phyloP scores from a whole-genome alignment of 1,284 basidiomycete species.

The Ganoderma meredithae region DNA sequence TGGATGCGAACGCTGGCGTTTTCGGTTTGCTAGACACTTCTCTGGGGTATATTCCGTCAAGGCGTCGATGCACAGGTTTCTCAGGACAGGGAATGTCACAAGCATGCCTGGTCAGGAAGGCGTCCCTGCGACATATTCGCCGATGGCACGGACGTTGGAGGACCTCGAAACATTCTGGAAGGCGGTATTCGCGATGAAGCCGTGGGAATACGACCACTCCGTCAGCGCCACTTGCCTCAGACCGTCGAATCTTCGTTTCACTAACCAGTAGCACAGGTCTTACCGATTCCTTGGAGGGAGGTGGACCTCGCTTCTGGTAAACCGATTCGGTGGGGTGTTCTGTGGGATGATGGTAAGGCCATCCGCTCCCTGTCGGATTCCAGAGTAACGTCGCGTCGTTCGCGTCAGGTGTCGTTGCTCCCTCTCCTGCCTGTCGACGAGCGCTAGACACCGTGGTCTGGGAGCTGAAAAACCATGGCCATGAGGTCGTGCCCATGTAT shows the following conservation, averaged over 20 bases:
- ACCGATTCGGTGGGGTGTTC: slow-evolving; percentile 59
- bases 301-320: slow-evolving; percentile 47
- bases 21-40: slow-evolving; percentile 35
- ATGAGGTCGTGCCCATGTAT: slow-evolving; percentile 58
- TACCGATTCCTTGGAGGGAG: slow-evolving; percentile 63
- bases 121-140: slow-evolving; percentile 42
- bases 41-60: slow-evolving; percentile 44
- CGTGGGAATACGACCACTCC: slow-evolving; percentile 68
- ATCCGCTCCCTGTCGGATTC: background rate
- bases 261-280: slow-evolving; percentile 43
- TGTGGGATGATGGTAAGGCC: slow-evolving; percentile 58
- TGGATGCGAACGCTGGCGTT: background rate
- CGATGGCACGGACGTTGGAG: slow-evolving; percentile 43
- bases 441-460: slow-evolving; percentile 60
- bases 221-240: slow-evolving; percentile 40
- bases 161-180: slow-evolving; percentile 44
- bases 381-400: background rate
- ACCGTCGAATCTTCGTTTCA: background rate
- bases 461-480: slow-evolving; percentile 54
- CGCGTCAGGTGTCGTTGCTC: slow-evolving; percentile 50
- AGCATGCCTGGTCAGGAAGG: slow-evolving; percentile 64
- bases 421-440: slow-evolving; percentile 67
- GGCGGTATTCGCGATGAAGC: slow-evolving; percentile 62
- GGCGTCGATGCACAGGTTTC: slow-evolving; percentile 53
- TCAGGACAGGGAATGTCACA: slow-evolving; percentile 54